Percentiles rank a stretch among this genome's conserved stretches.
Evolutionary conservation across 2,329 filamentous ascomycete genomes (phyloP).

Genomic region (Paraconiothyrium brasiliense): DNA sequence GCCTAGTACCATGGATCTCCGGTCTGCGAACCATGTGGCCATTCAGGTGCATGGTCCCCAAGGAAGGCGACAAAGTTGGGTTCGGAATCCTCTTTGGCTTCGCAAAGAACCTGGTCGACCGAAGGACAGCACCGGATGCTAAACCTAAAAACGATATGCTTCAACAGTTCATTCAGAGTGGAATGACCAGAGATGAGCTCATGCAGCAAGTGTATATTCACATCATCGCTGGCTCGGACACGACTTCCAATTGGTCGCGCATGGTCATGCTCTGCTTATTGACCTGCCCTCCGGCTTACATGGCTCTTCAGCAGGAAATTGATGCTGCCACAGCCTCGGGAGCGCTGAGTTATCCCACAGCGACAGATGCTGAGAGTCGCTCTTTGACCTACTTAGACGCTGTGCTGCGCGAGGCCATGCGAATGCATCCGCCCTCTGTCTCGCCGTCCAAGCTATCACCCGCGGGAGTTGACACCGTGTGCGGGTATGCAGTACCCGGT

Average conservation of each 20-base stretch:
- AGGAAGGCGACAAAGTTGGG: conserved; percentile 8
- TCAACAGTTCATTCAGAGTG: conserved; percentile 6
- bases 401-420: conserved; percentile 58
- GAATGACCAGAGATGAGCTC: conserved; percentile 1
- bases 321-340: conserved; percentile 44
- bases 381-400: conserved; percentile 57
- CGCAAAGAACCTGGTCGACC: conserved; percentile 5
- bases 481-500: conserved; percentile 45
- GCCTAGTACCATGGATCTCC: not conserved
- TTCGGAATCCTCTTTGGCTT: conserved; percentile 11
- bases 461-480: conserved; percentile 43
- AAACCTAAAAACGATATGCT: conserved; percentile 10
- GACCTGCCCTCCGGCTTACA: conserved; percentile 56
- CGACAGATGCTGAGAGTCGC: conserved; percentile 53
- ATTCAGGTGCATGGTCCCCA: not conserved
- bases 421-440: conserved; percentile 55
- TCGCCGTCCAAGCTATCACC: conserved; percentile 44
- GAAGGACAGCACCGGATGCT: conserved; percentile 1
- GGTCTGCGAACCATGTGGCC: conserved; percentile 5
- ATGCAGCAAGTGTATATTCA: conserved; percentile 9
- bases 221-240: conserved; percentile 62
- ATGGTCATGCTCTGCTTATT: conserved; percentile 61
- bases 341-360: conserved; percentile 50
- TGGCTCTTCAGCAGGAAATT: conserved; percentile 57
- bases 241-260: conserved; percentile 63